phyloP scores from a whole-genome alignment of 805 yeast genomes.

The Candida broadrunensis region DNA sequence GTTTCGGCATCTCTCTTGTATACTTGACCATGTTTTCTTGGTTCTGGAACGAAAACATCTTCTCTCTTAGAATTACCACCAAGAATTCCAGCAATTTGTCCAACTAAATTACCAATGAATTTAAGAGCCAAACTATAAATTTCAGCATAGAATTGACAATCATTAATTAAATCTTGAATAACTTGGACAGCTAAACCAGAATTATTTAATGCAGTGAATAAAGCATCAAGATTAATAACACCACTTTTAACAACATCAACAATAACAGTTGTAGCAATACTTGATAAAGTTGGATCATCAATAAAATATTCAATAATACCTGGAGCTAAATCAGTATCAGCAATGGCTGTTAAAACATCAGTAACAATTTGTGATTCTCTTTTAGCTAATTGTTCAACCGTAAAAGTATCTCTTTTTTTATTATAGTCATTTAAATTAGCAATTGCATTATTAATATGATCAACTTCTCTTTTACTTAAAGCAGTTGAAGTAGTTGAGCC shows the following conservation, averaged over 20 bases:
- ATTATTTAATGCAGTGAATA: constrained; percentile 37
- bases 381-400: constrained; percentile 22
- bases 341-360: constrained; percentile 34
- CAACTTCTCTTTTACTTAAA: constrained; percentile 19
- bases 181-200: constrained; percentile 40
- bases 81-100: constrained; percentile 19
- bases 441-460: constrained; percentile 23
- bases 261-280: constrained; percentile 25
- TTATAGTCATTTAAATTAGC: constrained; percentile 23
- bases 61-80: constrained; percentile 22
- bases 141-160: constrained; percentile 38
- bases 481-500: background rate
- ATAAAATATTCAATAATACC: constrained; percentile 30
- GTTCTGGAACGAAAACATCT: constrained; percentile 9
- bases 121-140: constrained; percentile 34
- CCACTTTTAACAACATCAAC: constrained; percentile 29
- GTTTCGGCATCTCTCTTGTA: constrained; percentile 1
- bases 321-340: constrained; percentile 36
- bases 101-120: constrained; percentile 28
- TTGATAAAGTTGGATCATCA: constrained; percentile 27
- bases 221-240: constrained; percentile 30
- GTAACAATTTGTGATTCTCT: constrained; percentile 43
- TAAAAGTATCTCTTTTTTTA: constrained; percentile 23
- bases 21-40: constrained; percentile 7
- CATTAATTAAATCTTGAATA: constrained; percentile 30